Evolutionary conservation across 2,329 filamentous ascomycete genomes (phyloP).

Genomic region (Calonectria naviculata): DNA sequence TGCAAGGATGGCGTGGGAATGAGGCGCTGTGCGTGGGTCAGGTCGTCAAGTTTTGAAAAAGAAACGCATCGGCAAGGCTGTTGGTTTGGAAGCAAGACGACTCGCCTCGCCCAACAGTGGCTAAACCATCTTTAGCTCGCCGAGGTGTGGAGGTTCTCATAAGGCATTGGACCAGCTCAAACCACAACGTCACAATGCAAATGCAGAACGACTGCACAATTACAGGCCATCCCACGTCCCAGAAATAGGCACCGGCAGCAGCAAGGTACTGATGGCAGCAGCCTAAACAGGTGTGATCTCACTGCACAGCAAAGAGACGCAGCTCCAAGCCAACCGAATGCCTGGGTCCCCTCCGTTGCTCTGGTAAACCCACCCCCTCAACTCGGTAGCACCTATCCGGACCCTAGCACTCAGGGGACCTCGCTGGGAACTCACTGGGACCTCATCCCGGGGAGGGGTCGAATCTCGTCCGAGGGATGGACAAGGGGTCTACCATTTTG

Average conservation of each 20-base stretch:
- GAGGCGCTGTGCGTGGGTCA: not conserved
- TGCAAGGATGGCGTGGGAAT: not conserved
- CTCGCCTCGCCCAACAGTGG: not conserved
- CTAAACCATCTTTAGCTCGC: conserved; percentile 14
- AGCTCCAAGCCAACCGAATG: conserved; percentile 25
- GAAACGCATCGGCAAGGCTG: conserved; percentile 1
- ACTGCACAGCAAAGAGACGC: not conserved
- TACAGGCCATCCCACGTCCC: not conserved
- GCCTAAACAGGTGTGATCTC: conserved; percentile 7
- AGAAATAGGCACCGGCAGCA: conserved; percentile 19
- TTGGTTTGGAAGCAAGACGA: not conserved
- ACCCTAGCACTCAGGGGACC: conserved; percentile 1
- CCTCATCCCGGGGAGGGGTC: not conserved
- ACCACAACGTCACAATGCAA: not conserved
- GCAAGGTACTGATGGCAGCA: conserved; percentile 2
- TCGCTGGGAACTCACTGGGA: not conserved
- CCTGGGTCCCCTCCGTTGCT: conserved; percentile 18
- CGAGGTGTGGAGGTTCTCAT: not conserved
- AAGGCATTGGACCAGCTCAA: not conserved
- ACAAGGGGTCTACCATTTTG: not conserved
- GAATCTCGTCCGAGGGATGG: conserved; percentile 9
- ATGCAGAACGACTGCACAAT: conserved; percentile 1
- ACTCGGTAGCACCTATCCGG: conserved; percentile 34
- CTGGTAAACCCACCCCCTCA: conserved; percentile 19
- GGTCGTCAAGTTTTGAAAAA: not conserved